Percentiles rank a stretch among this genome's conserved stretches.
Evolutionary conservation across 352 stramenopile species (phyloP).

Genomic region (Phytophthora lateralis): DNA sequence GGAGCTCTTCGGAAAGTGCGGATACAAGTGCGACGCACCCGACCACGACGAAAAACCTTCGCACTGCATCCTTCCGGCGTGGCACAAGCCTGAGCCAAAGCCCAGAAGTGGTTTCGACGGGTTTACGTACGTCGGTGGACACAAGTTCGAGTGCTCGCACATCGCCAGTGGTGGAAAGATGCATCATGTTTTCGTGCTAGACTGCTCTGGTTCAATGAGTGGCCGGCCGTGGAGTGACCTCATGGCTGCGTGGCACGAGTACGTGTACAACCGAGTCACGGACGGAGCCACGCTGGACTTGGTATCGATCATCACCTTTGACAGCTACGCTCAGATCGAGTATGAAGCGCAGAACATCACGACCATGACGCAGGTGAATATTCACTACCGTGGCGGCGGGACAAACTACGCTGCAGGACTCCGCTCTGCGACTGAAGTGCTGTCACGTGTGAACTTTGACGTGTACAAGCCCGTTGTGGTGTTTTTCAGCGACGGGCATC

Average conservation of each 20-base stretch:
- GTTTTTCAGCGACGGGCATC: slow-evolving; percentile 83
- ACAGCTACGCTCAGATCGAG: slow-evolving; percentile 42
- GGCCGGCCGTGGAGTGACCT: slow-evolving; percentile 65
- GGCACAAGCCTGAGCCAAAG: slow-evolving; percentile 49
- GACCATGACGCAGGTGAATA: slow-evolving; percentile 27
- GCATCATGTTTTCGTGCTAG: slow-evolving; percentile 85
- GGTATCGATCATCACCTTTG: slow-evolving; percentile 80
- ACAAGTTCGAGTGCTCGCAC: slow-evolving; percentile 83
- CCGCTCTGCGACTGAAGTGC: slow-evolving; percentile 60
- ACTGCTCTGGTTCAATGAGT: slow-evolving; percentile 78
- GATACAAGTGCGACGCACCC: slow-evolving; percentile 67
- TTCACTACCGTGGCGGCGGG: slow-evolving; percentile 50
- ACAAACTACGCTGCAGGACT: slow-evolving; percentile 64
- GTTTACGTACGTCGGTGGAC: slow-evolving; percentile 62
- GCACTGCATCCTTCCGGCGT: slow-evolving; percentile 68
- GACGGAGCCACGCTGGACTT: slow-evolving; percentile 61
- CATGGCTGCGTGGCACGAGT: slow-evolving; percentile 61
- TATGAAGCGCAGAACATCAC: slow-evolving; percentile 64
- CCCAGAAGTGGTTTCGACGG: slow-evolving; percentile 39
- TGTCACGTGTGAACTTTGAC: slow-evolving; percentile 69
- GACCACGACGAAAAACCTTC: slow-evolving; percentile 67
- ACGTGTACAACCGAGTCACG: slow-evolving; percentile 68
- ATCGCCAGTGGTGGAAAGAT: slow-evolving; percentile 49
- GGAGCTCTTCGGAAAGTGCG: slow-evolving; percentile 74
- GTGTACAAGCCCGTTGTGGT: slow-evolving; percentile 70